Base-by-base conservation (phyloP, 306 rosid genomes). In the Acacia acuminata region DNA sequence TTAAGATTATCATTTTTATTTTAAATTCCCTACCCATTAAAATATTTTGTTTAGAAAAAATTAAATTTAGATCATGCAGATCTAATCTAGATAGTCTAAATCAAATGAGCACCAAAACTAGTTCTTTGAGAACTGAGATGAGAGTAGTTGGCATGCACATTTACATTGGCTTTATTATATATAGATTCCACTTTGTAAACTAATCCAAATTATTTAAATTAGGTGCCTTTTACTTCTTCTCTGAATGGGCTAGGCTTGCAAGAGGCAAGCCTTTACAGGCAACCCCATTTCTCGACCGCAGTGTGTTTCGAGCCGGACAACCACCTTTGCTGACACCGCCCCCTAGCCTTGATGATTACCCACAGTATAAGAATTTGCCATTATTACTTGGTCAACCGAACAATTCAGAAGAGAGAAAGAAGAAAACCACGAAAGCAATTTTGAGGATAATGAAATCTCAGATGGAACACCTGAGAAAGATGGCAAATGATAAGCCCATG, bases 231-330 rank as follows among this genome's bases (percentile, higher is more conserved):
- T 88, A 87, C 71, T 91, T 91, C 63, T 20, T 86, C n/a, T 74
- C 43, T 0, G 92, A 88, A 68, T 91, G 97, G 95, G 81, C 92
- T 0, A 77, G 88, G 24, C 68, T 90, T 8, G 87, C 90, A 1
- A 81, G 92, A 0, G 97, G 92, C 0, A 86, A 88, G 77, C 80
- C 90, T 7, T 0, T 85, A 8, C 65, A 75, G 16, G 84, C 25
- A 25, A 3, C 1, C 19, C 98, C 97, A 0, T 80, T 87, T 71
- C 83, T 76, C 2, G 91, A 92, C 25, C 63, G 88, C 0, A 82
- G 7, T 2, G 77, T 66, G 3, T 10, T 90, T 11, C 75, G 77
- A 20, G 88, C 88, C 0, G 83, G 81, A 9, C 75, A 83, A 8
- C 84, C 85, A 4, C 82, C 84, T 0, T 5, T 25, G 4, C 20